Conservation (phyloP, 2,329 filamentous ascomycete species). For the Monosporascus sp. region DNA sequence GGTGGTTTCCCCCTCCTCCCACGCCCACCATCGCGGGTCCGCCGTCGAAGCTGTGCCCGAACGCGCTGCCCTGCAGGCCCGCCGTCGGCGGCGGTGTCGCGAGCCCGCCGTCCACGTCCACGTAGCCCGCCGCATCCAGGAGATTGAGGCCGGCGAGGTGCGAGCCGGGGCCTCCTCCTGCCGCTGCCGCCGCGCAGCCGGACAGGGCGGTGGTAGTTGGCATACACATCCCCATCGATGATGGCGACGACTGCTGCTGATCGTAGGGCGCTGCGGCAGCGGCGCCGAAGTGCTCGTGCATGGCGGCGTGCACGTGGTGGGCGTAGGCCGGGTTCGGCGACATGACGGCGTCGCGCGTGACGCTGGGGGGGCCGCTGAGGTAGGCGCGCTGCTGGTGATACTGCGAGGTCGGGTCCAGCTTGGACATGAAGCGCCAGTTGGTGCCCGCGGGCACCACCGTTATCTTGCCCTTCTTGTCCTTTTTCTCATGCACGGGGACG, state of each 20-base stretch:
- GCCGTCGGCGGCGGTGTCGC: conserved; percentile 53
- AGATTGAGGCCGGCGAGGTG: conserved; percentile 27
- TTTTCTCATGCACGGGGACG: conserved; percentile 43
- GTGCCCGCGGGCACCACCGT: conserved; percentile 48
- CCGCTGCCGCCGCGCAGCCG: conserved; percentile 10
- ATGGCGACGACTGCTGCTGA: too few species aligned
- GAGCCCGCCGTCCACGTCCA: conserved; percentile 39
- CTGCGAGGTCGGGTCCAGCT: conserved; percentile 54
- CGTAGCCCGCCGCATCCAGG: conserved; percentile 29
- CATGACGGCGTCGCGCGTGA: conserved; percentile 43
- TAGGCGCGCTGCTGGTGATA: conserved; percentile 48
- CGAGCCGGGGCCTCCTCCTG: conserved; percentile 5
- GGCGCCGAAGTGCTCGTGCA: conserved; percentile 52
- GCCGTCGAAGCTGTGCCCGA: conserved; percentile 36
- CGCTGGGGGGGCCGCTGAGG: conserved; percentile 27
- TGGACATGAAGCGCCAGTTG: conserved; percentile 57
- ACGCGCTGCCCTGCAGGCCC: conserved; percentile 39
- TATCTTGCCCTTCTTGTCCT: conserved; percentile 35
- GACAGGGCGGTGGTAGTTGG: conserved; percentile 6
- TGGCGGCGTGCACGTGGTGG: conserved; percentile 48
- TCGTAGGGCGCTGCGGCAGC: conserved; percentile 30
- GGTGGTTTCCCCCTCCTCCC: conserved; percentile 2
- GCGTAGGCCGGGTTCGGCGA: conserved; percentile 45
- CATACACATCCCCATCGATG: conserved; percentile 1
- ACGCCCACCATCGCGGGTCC: background rate